A percentile compares a stretch with the other conserved stretches of the same genome.
Conservation (phyloP, 1,284 basidiomycete species). For the Anthracocystis setariae region DNA sequence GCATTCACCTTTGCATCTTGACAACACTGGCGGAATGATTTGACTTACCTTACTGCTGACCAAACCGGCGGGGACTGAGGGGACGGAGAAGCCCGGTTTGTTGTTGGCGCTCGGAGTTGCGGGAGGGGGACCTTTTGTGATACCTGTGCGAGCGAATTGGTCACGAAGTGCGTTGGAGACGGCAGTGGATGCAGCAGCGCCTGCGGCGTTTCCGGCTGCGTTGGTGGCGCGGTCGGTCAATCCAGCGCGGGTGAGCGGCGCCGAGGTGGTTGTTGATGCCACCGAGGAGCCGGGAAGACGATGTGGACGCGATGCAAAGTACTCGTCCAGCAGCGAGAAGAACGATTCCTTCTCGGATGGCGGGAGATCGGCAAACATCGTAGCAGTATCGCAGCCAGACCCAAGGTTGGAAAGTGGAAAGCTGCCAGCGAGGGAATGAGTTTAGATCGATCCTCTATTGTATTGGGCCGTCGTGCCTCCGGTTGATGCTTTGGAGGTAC, state of each 20-base stretch:
- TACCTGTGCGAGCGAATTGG: conserved; percentile 23
- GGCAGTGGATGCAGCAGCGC: conserved; percentile 22
- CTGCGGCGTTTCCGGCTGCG: conserved; percentile 31
- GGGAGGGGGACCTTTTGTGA: conserved; percentile 23
- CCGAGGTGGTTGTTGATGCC: background rate
- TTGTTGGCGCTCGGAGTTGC: conserved; percentile 9
- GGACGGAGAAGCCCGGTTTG: conserved; percentile 17
- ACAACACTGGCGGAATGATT: too few species aligned
- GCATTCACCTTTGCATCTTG: background rate
- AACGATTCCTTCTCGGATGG: conserved; percentile 52
- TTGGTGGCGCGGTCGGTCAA: conserved; percentile 23
- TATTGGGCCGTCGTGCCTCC: too few species aligned
- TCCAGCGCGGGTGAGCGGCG: conserved; percentile 4
- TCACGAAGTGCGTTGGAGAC: conserved; percentile 24
- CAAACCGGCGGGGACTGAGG: conserved; percentile 7
- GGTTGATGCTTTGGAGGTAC: too few species aligned
- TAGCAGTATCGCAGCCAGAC: too few species aligned
- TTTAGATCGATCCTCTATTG: too few species aligned
- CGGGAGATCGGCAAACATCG: conserved; percentile 48
- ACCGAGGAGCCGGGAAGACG: conserved; percentile 10
- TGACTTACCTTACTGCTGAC: conserved; percentile 11
- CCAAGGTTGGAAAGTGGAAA: too few species aligned
- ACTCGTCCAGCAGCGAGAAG: conserved; percentile 58
- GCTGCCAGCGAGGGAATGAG: too few species aligned
- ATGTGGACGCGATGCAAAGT: conserved; percentile 58